These are phyloP conservation scores for Xylaria digitata DNA, from an alignment of 2,329 filamentous ascomycete genomes.

Conservation along the genomic window DNA sequence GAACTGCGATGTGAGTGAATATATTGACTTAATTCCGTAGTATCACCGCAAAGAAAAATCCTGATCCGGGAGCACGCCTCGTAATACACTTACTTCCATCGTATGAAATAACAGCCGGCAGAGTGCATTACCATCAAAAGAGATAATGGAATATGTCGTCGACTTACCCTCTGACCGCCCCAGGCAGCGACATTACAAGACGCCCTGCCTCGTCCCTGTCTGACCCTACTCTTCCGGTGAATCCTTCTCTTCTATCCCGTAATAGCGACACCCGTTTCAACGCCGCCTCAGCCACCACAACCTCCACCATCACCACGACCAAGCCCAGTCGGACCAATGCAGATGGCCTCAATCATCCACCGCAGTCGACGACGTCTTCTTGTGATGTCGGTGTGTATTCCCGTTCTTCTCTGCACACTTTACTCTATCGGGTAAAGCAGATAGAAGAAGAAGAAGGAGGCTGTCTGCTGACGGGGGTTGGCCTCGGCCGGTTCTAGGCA, in stretches of 20 bases:
- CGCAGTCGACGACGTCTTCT: constrained; percentile 24
- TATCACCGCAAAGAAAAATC: not conserved
- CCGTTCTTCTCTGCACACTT: constrained; percentile 15
- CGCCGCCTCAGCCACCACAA: constrained; percentile 19
- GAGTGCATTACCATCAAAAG: not conserved
- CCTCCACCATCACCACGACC: constrained; percentile 1
- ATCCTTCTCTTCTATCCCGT: constrained; percentile 17
- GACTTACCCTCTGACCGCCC: constrained; percentile 41
- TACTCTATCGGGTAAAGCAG: constrained; percentile 8
- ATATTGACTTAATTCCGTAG: not conserved
- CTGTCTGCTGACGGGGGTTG: constrained; percentile 29
- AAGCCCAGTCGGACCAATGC: constrained; percentile 8
- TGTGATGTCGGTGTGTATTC: constrained; percentile 31
- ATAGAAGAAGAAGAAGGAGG: constrained; percentile 2
- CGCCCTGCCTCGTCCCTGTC: constrained; percentile 21
- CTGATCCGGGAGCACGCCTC: not conserved
- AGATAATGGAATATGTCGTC: constrained; percentile 49
- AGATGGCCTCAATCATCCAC: constrained; percentile 18
- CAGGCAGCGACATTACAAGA: constrained; percentile 39
- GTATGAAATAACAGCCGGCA: not conserved
- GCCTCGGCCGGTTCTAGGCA: constrained; percentile 39
- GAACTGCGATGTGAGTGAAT: no score
- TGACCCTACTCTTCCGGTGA: constrained; percentile 6
- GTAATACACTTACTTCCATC: not conserved
- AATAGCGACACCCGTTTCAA: constrained; percentile 6